Evolutionary conservation across 2,329 filamentous ascomycete species (phyloP), one percentile per base, ranked within the genome.

Genomic region (Fusarium abutilonis): DNA sequence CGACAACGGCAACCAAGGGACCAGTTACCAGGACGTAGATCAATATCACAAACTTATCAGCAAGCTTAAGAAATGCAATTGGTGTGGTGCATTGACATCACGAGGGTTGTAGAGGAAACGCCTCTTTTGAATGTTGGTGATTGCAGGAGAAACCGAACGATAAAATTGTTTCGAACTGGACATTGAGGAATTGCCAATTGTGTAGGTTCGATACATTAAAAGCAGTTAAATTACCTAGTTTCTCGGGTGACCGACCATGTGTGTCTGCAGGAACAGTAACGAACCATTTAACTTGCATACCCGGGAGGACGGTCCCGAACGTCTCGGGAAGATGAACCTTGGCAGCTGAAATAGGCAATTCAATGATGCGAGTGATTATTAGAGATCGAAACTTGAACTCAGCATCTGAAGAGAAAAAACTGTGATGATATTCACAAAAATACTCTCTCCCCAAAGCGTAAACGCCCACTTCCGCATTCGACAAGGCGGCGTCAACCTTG

Each of bases 401-500:
- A 5, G 9, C 28, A 29, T 29, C 28, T 29, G 11, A 10, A 10
- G 9, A 13, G 28, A 29, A 29, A 13, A 29, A 6, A 3, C 19
- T 9, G 10, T 23, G 9, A 39, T 11, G 13, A 40, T 13, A 23
- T 7, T 26, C 21, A 14, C 7, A n/a, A 17, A 21, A 40, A 21
- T 14, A 13, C 21, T 28, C 39, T 10, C 10, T 14, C 23, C 31
- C 26, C 39, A 31, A 45, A 31, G 34, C 56, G 13, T 35, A 32
- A 38, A 15, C 29, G 29, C 39, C 38, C 28, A 40, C 43, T 42
- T 49, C 61, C 52, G 56, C 47, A 51, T 63, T 63, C 5, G 42
- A 48, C 48, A 29, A 40, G 6, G 57, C 34, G 62, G 62, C 62
- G 62, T 57, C 39, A 54, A 49, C 10, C 52, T 64, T 52, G 19